These are phyloP conservation scores for Pseudogymnoascus sp. DNA, from an alignment of 2,329 filamentous ascomycete species.

Conservation along the genomic window DNA sequence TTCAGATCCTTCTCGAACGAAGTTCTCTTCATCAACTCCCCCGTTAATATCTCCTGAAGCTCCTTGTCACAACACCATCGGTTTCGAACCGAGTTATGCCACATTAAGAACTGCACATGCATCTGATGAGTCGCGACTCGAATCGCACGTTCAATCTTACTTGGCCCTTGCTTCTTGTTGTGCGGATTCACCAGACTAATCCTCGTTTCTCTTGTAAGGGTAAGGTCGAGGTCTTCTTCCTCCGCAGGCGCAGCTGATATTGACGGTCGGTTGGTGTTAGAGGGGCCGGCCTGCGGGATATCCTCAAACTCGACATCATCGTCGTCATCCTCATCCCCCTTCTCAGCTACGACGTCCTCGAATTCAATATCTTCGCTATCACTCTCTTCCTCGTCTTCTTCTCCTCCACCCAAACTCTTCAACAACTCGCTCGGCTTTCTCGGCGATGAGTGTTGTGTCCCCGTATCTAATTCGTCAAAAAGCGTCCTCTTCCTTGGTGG, in stretches of 20 bases:
- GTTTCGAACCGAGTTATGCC: constrained; percentile 82
- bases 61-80: constrained; percentile 72
- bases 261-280: constrained; percentile 32
- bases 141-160: constrained; percentile 74
- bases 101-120: constrained; percentile 81
- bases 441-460: constrained; percentile 14
- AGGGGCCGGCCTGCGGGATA: constrained; percentile 37
- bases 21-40: constrained; percentile 60
- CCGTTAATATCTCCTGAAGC: constrained; percentile 66
- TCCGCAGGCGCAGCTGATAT: constrained; percentile 39
- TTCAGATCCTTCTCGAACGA: constrained; percentile 58
- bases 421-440: constrained; percentile 36
- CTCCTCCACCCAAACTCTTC: constrained; percentile 38
- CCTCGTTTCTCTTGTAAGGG: constrained; percentile 50
- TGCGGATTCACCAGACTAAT: constrained; percentile 54
- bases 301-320: constrained; percentile 58
- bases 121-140: constrained; percentile 75
- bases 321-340: constrained; percentile 45
- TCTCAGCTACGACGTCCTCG: constrained; percentile 23
- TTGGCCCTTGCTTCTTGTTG: constrained; percentile 70
- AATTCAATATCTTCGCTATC: constrained; percentile 21
- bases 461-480: constrained; percentile 53
- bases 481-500: constrained; percentile 47
- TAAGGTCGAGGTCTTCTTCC: constrained; percentile 66
- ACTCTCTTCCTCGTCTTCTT: constrained; percentile 30